Conservation (phyloP, 139 green algal genomes). For the Tetradesmus obliquus region DNA sequence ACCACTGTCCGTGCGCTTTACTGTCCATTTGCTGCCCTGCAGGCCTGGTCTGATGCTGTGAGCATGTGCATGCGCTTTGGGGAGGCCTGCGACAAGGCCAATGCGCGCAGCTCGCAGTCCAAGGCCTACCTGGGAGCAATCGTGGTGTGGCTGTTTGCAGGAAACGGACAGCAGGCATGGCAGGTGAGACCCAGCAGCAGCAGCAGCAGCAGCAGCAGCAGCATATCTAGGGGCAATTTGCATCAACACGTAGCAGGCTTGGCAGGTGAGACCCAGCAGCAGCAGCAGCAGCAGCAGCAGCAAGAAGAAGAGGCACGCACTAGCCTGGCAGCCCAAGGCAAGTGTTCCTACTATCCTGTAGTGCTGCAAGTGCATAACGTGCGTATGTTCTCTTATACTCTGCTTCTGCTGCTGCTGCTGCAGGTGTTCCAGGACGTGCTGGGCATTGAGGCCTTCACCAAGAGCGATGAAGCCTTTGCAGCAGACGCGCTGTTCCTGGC, state of each 20-base stretch:
- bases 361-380: not conserved
- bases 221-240: not conserved
- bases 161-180: constrained; percentile 70
- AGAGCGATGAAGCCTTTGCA: constrained; percentile 80
- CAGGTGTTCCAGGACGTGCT: constrained; percentile 74
- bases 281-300: not conserved
- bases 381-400: too few species aligned
- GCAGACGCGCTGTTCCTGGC: constrained; percentile 82
- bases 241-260: constrained; percentile 56
- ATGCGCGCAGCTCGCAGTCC: constrained; percentile 55
- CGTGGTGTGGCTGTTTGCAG: constrained; percentile 74
- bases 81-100: constrained; percentile 56
- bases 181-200: not conserved
- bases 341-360: too few species aligned
- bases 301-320: too few species aligned
- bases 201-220: not conserved
- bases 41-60: constrained; percentile 57
- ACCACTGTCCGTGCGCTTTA: too few species aligned
- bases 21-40: not conserved
- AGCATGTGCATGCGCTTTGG: constrained; percentile 74
- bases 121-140: constrained; percentile 80
- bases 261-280: constrained; percentile 36
- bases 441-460: constrained; percentile 68
- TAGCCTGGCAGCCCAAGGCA: too few species aligned
- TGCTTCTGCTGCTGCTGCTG: not conserved